Base-by-base conservation (phyloP, 208 protist genomes). In the Acanthamoeba castellanii region DNA sequence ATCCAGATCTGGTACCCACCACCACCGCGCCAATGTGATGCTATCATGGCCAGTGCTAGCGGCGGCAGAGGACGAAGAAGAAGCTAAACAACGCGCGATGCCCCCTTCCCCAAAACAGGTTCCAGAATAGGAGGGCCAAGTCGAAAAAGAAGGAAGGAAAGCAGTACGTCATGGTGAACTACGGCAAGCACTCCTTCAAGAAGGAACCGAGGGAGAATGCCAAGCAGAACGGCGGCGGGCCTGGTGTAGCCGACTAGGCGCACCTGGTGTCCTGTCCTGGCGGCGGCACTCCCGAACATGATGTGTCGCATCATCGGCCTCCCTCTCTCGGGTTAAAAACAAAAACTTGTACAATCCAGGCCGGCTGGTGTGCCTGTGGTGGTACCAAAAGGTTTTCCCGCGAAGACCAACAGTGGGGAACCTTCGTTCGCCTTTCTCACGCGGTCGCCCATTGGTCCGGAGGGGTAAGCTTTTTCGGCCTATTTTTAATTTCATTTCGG, bases 181-280 rank as follows among this genome's bases (percentile, higher is more conserved):
- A 82, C 18, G 74, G 74, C 74, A 82, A 82, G 74, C 74, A 82
- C 42, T 82, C 74, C 22, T 82, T 82, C 74, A 82, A n/a, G 74
- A 82, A 82, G 74, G 74, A 82, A 34, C 74, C 74, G 18, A 13
- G 37, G n/a, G 14, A 6, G 20, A 27, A 64, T 1, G 20, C 64
- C 22, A 37, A 8, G 22, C 27, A 5, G n/a, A 34, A 72, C 37
- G 37, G 37, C 37, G 37, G 37, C 37, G 3, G 37, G 37, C 37
- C 37, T 1, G 3, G 37, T 42, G 37, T 42, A 4, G 37, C 37
- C 37, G 37, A 42, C 37, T 42, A 42, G 37, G n/a, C n/a, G n/a
- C n/a, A n/a, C 37, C 37, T 3, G 37, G 37, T 42, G n/a, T n/a
- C n/a, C n/a, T n/a, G n/a, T n/a, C n/a, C n/a, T n/a, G n/a, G n/a